Evolutionary conservation across 2,329 filamentous ascomycete genomes (phyloP).

Genomic region (Fusarium domesticum): DNA sequence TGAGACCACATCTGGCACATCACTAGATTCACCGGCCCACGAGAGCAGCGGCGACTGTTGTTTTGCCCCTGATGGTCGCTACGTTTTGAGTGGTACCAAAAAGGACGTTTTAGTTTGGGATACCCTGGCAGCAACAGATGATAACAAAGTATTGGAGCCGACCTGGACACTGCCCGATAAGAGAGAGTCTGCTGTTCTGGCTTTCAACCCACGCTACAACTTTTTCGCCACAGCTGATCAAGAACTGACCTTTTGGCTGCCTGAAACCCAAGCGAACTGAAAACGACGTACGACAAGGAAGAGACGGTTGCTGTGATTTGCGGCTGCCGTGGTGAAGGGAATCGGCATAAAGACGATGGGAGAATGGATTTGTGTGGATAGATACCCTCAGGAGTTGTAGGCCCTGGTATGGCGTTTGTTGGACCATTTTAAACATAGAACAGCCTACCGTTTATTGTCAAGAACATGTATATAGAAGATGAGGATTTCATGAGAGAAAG

Average conservation of each 20-base stretch:
- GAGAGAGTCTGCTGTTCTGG: slow-evolving; percentile 70
- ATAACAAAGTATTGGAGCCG: slow-evolving; percentile 61
- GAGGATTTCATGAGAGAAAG: no score
- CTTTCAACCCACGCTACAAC: slow-evolving; percentile 89
- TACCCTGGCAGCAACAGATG: slow-evolving; percentile 54
- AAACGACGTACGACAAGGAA: no score
- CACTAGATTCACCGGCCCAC: slow-evolving; percentile 38
- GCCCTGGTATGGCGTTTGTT: neutral
- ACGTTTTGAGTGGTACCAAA: slow-evolving; percentile 75
- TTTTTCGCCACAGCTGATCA: slow-evolving; percentile 87
- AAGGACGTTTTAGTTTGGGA: slow-evolving; percentile 86
- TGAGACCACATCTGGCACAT: slow-evolving; percentile 40
- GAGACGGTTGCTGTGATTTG: no score
- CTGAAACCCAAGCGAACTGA: slow-evolving; percentile 54
- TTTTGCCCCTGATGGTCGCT: slow-evolving; percentile 86
- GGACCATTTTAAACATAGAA: no score
- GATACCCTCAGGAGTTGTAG: neutral
- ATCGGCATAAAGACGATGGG: no score
- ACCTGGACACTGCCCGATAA: slow-evolving; percentile 62
- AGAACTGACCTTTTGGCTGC: slow-evolving; percentile 76
- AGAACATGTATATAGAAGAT: no score
- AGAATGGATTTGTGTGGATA: neutral
- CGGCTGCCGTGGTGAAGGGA: no score
- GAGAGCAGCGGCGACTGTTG: slow-evolving; percentile 75
- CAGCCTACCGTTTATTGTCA: no score